Conservation (phyloP, 805 yeast species). For the Saturnispora kantuleensis region DNA sequence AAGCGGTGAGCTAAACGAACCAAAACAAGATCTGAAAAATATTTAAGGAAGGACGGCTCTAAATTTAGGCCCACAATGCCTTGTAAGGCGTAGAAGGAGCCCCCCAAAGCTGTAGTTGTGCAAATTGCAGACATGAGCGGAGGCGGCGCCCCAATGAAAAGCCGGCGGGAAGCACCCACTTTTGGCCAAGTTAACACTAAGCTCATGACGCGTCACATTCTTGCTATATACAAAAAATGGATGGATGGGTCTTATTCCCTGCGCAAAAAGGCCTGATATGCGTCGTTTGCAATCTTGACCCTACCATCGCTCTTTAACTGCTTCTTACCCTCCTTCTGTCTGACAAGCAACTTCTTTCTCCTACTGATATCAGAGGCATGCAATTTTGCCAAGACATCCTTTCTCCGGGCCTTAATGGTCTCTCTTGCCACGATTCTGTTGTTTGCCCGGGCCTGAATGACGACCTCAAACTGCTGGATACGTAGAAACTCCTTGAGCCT, state of each 20-base stretch:
- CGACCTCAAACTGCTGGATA: slow-evolving; percentile 83
- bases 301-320: slow-evolving; percentile 71
- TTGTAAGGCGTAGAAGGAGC: too few species aligned
- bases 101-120: too few species aligned
- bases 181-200: too few species aligned
- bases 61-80: too few species aligned
- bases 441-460: slow-evolving; percentile 82
- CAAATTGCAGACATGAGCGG: too few species aligned
- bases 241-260: slow-evolving; percentile 15
- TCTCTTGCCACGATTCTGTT: slow-evolving; percentile 80
- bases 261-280: slow-evolving; percentile 76
- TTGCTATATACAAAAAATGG: neutral
- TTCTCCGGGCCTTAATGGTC: slow-evolving; percentile 85
- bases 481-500: slow-evolving; percentile 70
- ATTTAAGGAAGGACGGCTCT: too few species aligned
- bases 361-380: slow-evolving; percentile 92
- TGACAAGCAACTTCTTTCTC: slow-evolving; percentile 74
- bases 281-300: slow-evolving; percentile 71
- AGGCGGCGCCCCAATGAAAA: too few species aligned
- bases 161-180: too few species aligned
- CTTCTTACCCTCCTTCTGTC: slow-evolving; percentile 92
- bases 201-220: slow-evolving; percentile 1
- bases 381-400: slow-evolving; percentile 86
- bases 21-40: too few species aligned
- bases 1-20: too few species aligned